phyloP scores from a whole-genome alignment of 345 rosid genomes.

The Gossypium rotundifolium region DNA sequence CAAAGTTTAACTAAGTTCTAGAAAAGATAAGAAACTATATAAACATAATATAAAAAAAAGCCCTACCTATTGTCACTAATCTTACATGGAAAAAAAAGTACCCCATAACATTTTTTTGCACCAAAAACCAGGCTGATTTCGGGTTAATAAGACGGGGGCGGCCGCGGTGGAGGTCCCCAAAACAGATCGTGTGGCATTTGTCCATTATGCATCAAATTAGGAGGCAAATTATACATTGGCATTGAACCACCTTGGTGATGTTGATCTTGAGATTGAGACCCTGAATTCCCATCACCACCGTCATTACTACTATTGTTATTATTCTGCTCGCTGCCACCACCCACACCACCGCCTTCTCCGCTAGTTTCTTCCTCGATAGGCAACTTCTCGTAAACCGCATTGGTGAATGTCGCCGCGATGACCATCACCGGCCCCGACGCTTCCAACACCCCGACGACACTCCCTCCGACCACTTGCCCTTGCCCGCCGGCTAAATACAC shows the following conservation, averaged over 20 bases:
- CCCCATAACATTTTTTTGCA: conserved; percentile 9
- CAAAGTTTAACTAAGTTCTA: not conserved
- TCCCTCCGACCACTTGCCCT: conserved; percentile 90
- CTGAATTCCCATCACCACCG: conserved; percentile 13
- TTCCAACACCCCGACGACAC: conserved; percentile 52
- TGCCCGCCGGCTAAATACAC: conserved; percentile 83
- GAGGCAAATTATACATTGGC: conserved; percentile 59
- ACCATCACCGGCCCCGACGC: conserved; percentile 90
- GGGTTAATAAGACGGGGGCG: conserved; percentile 44
- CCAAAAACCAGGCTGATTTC: conserved; percentile 9
- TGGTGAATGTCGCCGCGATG: conserved; percentile 71
- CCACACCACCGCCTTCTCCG: conserved; percentile 12
- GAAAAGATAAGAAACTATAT: conserved; percentile 2
- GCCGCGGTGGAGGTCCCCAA: conserved; percentile 71
- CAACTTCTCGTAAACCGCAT: conserved; percentile 76
- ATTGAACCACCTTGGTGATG: conserved; percentile 38
- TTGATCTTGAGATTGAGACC: conserved; percentile 29
- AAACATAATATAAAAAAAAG: not conserved
- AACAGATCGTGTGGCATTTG: conserved; percentile 68
- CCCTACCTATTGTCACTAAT: conserved; percentile 21
- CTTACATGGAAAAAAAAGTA: conserved; percentile 11
- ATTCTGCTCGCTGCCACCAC: conserved; percentile 21
- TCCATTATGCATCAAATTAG: conserved; percentile 60
- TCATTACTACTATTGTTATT: not conserved
- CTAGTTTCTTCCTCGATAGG: conserved; percentile 53